Percentiles rank a stretch among this genome's conserved stretches.
Conservation (phyloP, 441 rosid genomes). For the Mallotus japonicus region DNA sequence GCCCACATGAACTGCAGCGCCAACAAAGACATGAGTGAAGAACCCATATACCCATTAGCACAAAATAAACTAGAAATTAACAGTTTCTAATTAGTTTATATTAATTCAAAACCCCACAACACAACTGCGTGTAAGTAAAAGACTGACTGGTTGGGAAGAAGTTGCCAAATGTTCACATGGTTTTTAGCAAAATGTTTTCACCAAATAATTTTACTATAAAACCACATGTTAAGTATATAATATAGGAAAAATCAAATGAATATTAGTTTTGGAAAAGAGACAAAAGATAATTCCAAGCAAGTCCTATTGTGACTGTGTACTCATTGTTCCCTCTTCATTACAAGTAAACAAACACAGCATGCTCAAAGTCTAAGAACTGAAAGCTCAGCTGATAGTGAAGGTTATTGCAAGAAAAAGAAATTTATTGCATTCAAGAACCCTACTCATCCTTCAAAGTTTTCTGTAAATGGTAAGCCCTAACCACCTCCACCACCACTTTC, state of each 20-base stretch:
- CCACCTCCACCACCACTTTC: slow-evolving; percentile 20
- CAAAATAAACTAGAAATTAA: too few species aligned
- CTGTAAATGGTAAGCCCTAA: slow-evolving; percentile 27
- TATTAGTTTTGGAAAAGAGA: slow-evolving; percentile 4
- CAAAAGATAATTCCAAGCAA: slow-evolving; percentile 3
- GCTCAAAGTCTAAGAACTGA: slow-evolving; percentile 3
- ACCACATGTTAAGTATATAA: not conserved
- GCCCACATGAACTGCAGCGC: slow-evolving; percentile 33
- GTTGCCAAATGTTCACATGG: not conserved
- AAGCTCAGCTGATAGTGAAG: slow-evolving; percentile 18
- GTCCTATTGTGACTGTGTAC: slow-evolving; percentile 5
- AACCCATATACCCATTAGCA: not conserved
- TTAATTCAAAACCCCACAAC: not conserved
- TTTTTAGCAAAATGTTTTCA: not conserved
- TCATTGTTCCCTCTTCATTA: not conserved
- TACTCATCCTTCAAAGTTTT: slow-evolving; percentile 23
- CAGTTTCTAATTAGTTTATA: too few species aligned
- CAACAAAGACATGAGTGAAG: slow-evolving; percentile 13
- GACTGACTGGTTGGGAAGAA: not conserved
- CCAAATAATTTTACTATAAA: not conserved
- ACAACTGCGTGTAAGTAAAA: not conserved
- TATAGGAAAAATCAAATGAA: slow-evolving; percentile 16
- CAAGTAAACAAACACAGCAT: not conserved
- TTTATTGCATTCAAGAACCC: slow-evolving; percentile 25
- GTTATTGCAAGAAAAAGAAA: slow-evolving; percentile 22